phyloP scores from a whole-genome alignment of 2,329 filamentous ascomycete species.

The Paradendryphiella salina region DNA sequence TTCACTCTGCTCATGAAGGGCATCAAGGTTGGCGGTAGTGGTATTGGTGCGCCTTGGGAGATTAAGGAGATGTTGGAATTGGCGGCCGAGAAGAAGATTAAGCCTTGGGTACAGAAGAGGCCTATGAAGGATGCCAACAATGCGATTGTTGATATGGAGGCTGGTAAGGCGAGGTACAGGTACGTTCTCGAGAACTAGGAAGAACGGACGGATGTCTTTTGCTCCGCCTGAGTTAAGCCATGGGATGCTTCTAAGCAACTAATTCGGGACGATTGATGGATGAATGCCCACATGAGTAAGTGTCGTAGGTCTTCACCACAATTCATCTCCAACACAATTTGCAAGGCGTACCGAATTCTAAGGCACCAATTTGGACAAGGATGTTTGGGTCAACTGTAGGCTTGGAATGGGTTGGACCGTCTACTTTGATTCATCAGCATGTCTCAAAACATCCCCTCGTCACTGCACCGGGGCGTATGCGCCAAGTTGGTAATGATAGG shows the following conservation, averaged over 20 bases:
- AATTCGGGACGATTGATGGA: not conserved
- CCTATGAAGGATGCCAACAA: slow-evolving; percentile 59
- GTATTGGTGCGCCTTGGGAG: slow-evolving; percentile 29
- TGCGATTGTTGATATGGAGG: slow-evolving; percentile 60
- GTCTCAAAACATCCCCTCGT: no score
- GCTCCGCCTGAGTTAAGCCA: not conserved
- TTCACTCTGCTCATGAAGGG: slow-evolving; percentile 52
- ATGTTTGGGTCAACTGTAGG: not conserved
- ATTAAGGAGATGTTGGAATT: slow-evolving; percentile 55
- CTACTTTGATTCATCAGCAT: no score
- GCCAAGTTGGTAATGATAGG: no score
- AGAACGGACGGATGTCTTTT: not conserved
- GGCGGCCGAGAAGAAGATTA: slow-evolving; percentile 61
- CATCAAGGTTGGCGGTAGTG: slow-evolving; percentile 31
- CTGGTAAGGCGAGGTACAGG: slow-evolving; percentile 57
- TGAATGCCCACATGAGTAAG: no score
- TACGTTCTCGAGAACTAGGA: slow-evolving; percentile 36
- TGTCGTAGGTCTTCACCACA: no score
- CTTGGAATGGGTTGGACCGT: not conserved
- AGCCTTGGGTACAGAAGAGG: slow-evolving; percentile 65
- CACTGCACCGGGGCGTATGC: no score
- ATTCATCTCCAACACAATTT: no score
- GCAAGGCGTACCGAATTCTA: no score
- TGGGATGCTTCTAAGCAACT: not conserved
- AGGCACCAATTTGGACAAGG: no score